Conservation (phyloP, 169 alveolate genomes). For the Eimeria mitis region DNA sequence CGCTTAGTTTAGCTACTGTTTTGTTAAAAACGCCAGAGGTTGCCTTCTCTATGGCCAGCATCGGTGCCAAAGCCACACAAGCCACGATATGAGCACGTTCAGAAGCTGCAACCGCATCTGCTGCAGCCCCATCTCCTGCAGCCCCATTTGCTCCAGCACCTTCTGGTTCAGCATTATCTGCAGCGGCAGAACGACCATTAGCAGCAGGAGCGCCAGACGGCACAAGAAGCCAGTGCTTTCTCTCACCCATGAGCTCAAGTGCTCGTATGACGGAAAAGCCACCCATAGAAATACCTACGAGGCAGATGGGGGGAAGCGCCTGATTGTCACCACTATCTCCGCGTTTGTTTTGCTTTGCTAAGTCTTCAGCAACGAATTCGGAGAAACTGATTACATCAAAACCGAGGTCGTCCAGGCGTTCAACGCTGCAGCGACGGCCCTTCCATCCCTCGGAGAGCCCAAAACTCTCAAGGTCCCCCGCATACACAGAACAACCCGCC, state of each 20-base stretch:
- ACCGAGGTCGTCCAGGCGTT: conserved; percentile 78
- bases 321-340: not conserved
- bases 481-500: conserved; percentile 73
- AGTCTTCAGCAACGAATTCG: conserved; percentile 41
- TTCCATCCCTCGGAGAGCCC: conserved; percentile 83
- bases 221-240: conserved; percentile 33
- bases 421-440: conserved; percentile 76
- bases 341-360: not conserved
- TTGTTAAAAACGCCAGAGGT: conserved; percentile 24
- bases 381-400: conserved; percentile 73
- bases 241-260: conserved; percentile 63
- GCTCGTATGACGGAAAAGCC: conserved; percentile 77
- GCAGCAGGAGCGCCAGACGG: not conserved
- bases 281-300: conserved; percentile 82
- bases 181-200: not conserved
- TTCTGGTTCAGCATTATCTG: not conserved
- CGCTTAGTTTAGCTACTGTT: conserved; percentile 42
- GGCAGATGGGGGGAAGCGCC: conserved; percentile 55
- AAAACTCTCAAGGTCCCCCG: conserved; percentile 84
- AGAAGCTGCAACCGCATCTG: not conserved
- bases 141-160: not conserved
- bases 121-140: not conserved
- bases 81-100: conserved; percentile 32
- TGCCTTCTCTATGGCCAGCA: conserved; percentile 78
- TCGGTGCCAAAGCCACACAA: conserved; percentile 70